phyloP scores from a whole-genome alignment of 352 stramenopile genomes.

The Pythium scleroteichum region DNA sequence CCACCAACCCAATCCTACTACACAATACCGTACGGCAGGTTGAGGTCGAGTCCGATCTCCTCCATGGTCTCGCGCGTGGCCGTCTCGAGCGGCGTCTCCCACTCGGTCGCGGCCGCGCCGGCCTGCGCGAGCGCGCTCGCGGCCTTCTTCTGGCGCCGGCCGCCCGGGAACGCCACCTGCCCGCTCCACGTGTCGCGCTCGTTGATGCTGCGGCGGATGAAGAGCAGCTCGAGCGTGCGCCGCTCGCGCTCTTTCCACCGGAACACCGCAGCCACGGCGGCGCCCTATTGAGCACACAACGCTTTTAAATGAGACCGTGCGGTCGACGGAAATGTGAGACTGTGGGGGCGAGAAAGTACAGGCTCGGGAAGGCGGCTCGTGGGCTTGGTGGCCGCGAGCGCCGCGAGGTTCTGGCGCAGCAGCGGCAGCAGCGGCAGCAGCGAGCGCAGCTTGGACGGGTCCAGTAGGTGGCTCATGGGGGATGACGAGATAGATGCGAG shows the following conservation, averaged over 20 bases:
- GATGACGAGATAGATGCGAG: too few relatives aligned
- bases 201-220: conserved; percentile 76
- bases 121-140: conserved; percentile 28
- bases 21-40: conserved; percentile 37
- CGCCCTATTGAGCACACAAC: conserved; percentile 53
- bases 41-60: conserved; percentile 79
- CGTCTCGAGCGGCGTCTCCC: conserved; percentile 71
- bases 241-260: conserved; percentile 74
- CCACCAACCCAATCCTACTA: too few relatives aligned
- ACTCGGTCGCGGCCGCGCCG: conserved; percentile 32
- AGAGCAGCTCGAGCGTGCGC: conserved; percentile 66
- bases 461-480: conserved; percentile 37
- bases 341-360: conserved; percentile 21
- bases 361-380: conserved; percentile 30
- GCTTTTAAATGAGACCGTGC: not conserved
- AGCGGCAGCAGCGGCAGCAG: conserved; percentile 57
- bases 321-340: not conserved
- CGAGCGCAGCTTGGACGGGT: conserved; percentile 41
- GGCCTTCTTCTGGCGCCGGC: conserved; percentile 62
- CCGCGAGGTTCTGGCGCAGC: conserved; percentile 58
- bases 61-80: conserved; percentile 78
- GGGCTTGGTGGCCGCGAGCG: conserved; percentile 31
- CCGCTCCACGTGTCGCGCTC: conserved; percentile 80
- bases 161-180: conserved; percentile 80
- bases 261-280: conserved; percentile 80